Evolutionary conservation across 2,329 filamentous ascomycete genomes (phyloP).

Genomic region (Colletotrichum zoysiae): DNA sequence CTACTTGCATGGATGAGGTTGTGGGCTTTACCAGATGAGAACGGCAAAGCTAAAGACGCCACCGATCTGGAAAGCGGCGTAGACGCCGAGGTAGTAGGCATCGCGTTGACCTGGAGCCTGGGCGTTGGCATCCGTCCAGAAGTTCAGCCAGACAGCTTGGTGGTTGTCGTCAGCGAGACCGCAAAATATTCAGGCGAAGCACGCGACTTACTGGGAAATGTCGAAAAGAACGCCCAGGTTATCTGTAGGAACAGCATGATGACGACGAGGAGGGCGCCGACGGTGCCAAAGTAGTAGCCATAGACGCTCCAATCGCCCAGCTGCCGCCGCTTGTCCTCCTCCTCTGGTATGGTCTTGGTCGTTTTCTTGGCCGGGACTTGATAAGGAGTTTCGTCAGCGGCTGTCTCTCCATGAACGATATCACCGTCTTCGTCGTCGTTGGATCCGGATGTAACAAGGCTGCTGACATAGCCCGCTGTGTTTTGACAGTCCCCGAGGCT

Average conservation of each 20-base stretch:
- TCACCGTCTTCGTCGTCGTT: background rate
- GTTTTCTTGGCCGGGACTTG: background rate
- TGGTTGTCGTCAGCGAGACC: conserved; percentile 13
- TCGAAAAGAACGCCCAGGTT: conserved; percentile 43
- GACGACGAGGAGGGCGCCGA: conserved; percentile 31
- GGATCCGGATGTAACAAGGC: conserved; percentile 42
- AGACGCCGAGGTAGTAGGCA: conserved; percentile 46
- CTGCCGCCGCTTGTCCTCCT: conserved; percentile 41
- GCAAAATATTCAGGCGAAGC: too few species aligned
- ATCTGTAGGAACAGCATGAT: conserved; percentile 43
- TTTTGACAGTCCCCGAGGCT: conserved; percentile 50
- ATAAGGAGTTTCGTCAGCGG: background rate
- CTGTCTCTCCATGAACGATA: background rate
- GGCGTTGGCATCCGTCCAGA: conserved; percentile 46
- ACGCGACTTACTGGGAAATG: conserved; percentile 41
- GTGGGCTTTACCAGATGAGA: conserved; percentile 34
- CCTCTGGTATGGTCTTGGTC: conserved; percentile 9
- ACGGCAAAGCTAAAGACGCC: conserved; percentile 36
- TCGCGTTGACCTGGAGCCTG: conserved; percentile 23
- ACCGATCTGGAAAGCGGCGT: conserved; percentile 33
- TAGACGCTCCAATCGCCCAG: conserved; percentile 49
- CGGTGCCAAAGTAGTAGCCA: conserved; percentile 46
- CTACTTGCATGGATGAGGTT: background rate
- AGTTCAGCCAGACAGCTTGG: conserved; percentile 48
- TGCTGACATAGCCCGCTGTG: conserved; percentile 50